Conservation (phyloP, 306 rosid genomes). For the Styphnolobium japonicum region DNA sequence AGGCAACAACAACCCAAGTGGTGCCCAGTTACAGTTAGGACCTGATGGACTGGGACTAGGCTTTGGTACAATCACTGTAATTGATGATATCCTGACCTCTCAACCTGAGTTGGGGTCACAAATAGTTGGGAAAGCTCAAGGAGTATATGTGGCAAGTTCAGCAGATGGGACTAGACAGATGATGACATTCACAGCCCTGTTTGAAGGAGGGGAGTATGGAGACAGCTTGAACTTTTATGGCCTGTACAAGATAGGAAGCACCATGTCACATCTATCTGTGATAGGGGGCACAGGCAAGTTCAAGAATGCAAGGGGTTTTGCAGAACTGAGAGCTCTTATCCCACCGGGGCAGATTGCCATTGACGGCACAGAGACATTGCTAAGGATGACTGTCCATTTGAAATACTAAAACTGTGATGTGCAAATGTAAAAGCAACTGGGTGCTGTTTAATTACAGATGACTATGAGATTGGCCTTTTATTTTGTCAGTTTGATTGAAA, state of each 20-base stretch:
- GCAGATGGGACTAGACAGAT: slow-evolving; percentile 76
- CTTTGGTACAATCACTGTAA: slow-evolving; percentile 80
- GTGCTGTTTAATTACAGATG: slow-evolving; percentile 11
- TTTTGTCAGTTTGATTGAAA: slow-evolving; percentile 36
- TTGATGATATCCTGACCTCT: slow-evolving; percentile 68
- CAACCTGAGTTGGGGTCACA: slow-evolving; percentile 81
- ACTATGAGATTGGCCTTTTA: slow-evolving; percentile 17
- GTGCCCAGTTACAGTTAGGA: slow-evolving; percentile 46
- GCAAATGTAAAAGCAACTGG: neutral
- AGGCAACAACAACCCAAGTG: slow-evolving; percentile 38
- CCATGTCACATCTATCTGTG: slow-evolving; percentile 66
- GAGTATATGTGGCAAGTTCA: slow-evolving; percentile 86
- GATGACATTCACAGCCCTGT: slow-evolving; percentile 81
- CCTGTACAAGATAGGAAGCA: slow-evolving; percentile 69
- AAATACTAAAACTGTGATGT: slow-evolving; percentile 40
- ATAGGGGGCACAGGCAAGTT: slow-evolving; percentile 89
- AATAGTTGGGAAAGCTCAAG: slow-evolving; percentile 65
- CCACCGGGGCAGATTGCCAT: slow-evolving; percentile 76
- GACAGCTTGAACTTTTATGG: slow-evolving; percentile 81
- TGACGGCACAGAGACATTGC: slow-evolving; percentile 90
- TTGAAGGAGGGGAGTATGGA: slow-evolving; percentile 95
- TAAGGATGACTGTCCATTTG: slow-evolving; percentile 61
- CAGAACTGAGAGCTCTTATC: slow-evolving; percentile 66
- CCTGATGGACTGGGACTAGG: slow-evolving; percentile 78
- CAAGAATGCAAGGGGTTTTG: slow-evolving; percentile 70